Percentiles rank a stretch among this genome's conserved stretches.
These are phyloP conservation scores for Sclerotinia minor DNA, from an alignment of 2,329 filamentous ascomycete species.

Conservation along the genomic window DNA sequence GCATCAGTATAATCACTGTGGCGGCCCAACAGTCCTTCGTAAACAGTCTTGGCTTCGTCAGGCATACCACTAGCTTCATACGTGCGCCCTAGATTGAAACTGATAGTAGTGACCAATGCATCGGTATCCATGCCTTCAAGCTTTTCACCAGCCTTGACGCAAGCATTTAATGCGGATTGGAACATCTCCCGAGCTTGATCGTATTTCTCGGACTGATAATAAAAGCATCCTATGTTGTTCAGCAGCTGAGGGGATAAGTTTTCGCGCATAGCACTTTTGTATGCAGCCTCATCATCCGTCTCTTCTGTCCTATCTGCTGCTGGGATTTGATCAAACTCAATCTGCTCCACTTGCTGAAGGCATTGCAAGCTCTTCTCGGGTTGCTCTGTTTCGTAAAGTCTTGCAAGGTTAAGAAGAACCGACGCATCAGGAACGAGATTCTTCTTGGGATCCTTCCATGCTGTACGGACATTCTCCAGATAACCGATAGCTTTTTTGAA, in stretches of 20 bases:
- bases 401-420: constrained; percentile 86
- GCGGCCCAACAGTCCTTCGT: constrained; percentile 79
- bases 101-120: constrained; percentile 90
- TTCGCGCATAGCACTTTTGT: constrained; percentile 66
- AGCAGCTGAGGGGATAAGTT: constrained; percentile 84
- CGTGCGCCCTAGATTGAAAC: constrained; percentile 91
- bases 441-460: constrained; percentile 93
- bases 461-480: constrained; percentile 78
- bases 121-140: constrained; percentile 80
- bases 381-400: constrained; percentile 81
- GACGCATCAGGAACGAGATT: constrained; percentile 78
- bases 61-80: constrained; percentile 82
- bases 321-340: constrained; percentile 78
- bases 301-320: constrained; percentile 65
- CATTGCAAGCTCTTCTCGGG: constrained; percentile 93
- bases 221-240: constrained; percentile 97
- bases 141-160: constrained; percentile 75
- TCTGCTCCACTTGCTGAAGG: constrained; percentile 85
- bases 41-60: constrained; percentile 84
- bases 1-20: constrained; percentile 94
- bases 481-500: constrained; percentile 82
- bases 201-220: constrained; percentile 83
- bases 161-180: constrained; percentile 86
- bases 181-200: constrained; percentile 82
- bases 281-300: constrained; percentile 59